phyloP scores from a whole-genome alignment of 2,329 filamentous ascomycete genomes.

The Paecilomyces sp. region DNA sequence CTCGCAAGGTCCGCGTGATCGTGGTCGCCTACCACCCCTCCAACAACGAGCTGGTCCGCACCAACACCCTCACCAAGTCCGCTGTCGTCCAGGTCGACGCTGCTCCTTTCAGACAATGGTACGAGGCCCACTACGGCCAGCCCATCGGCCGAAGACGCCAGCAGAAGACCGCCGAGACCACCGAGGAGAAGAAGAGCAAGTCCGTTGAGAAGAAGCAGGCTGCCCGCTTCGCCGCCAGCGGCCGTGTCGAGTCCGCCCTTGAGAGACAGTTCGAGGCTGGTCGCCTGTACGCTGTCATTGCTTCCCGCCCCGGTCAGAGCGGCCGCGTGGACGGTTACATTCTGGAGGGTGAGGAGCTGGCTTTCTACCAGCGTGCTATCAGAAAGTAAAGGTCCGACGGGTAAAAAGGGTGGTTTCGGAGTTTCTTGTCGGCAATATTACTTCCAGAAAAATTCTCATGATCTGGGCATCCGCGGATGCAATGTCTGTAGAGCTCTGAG shows the following conservation, averaged over 20 bases:
- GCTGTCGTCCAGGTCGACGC: conserved; percentile 99
- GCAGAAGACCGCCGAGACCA: conserved; percentile 57
- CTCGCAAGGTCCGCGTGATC: conserved; percentile 99
- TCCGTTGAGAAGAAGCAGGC: conserved; percentile 94
- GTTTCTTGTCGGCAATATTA: conserved; percentile 26
- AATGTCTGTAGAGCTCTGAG: conserved; percentile 34
- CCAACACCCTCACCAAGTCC: conserved; percentile 99
- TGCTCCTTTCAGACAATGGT: conserved; percentile 99
- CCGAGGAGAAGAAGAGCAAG: conserved; percentile 85
- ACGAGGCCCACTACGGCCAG: conserved; percentile 98
- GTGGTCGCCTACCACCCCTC: conserved; percentile 97
- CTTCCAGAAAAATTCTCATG: conserved; percentile 24
- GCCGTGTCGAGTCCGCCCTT: conserved; percentile 87
- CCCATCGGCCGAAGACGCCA: conserved; percentile 83
- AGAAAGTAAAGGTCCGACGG: conserved; percentile 69
- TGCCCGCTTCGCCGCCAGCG: conserved; percentile 68
- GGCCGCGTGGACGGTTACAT: conserved; percentile 96
- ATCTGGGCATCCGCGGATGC: conserved; percentile 26
- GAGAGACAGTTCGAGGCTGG: conserved; percentile 99
- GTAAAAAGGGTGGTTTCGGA: conserved; percentile 28
- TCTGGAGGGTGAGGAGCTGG: conserved; percentile 97
- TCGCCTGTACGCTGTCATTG: conserved; percentile 89
- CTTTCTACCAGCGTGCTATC: conserved; percentile 99
- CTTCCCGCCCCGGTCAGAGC: conserved; percentile 92
- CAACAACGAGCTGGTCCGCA: conserved; percentile 99